Percentiles rank a stretch among this genome's conserved stretches.
These are phyloP conservation scores for Ashbya aceris DNA, from an alignment of 1,139 yeast species.

Conservation along the genomic window DNA sequence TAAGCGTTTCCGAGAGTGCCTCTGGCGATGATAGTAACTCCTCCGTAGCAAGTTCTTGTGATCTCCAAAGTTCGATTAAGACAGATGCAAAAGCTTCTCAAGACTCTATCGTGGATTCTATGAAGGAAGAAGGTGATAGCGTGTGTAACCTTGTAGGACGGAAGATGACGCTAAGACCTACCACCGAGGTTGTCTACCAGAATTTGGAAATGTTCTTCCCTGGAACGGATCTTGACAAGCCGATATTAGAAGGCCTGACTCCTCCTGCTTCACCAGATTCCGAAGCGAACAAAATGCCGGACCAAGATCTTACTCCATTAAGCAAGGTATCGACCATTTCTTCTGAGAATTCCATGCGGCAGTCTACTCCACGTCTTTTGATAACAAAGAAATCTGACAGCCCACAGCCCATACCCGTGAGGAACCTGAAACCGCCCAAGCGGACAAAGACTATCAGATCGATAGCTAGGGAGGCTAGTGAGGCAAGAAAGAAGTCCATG, in stretches of 20 bases:
- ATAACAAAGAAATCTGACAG: constrained; percentile 13
- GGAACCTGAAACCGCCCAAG: constrained; percentile 26
- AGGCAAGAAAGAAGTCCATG: constrained; percentile 37
- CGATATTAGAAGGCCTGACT: constrained; percentile 66
- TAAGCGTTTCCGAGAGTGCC: constrained; percentile 6
- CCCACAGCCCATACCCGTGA: constrained; percentile 10
- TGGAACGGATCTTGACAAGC: constrained; percentile 82
- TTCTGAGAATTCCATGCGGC: constrained; percentile 8
- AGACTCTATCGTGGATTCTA: neutral
- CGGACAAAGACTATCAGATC: constrained; percentile 83
- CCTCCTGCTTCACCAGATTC: constrained; percentile 50
- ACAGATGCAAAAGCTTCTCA: neutral
- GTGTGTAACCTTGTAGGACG: constrained; percentile 10
- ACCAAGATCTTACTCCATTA: constrained; percentile 1
- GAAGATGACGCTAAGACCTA: constrained; percentile 70
- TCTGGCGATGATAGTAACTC: constrained; percentile 14
- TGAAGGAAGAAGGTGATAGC: neutral
- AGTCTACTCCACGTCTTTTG: constrained; percentile 14
- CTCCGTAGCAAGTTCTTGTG: neutral
- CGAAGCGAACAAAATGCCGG: constrained; percentile 1
- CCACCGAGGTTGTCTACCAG: constrained; percentile 87
- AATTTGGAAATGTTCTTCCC: constrained; percentile 91
- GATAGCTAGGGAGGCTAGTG: constrained; percentile 86
- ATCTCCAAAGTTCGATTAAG: constrained; percentile 9
- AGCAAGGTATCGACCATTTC: constrained; percentile 4